phyloP scores from a whole-genome alignment of 805 yeast genomes.

The Metschnikowia vanudenii region DNA sequence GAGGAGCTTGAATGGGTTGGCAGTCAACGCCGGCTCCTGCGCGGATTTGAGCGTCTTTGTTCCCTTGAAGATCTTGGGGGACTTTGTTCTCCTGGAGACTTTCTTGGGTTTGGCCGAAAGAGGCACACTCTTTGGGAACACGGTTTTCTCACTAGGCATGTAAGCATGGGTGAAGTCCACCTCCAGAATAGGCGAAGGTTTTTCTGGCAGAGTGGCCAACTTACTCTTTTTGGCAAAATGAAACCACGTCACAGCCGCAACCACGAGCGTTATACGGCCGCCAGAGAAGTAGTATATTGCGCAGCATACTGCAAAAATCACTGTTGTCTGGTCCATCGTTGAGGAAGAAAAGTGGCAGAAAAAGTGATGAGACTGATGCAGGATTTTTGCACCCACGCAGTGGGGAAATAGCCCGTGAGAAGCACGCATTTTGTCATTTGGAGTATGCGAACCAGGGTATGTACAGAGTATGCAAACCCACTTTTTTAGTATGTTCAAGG shows the following conservation, averaged over 20 bases:
- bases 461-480: too few relatives aligned
- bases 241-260: constrained; percentile 21
- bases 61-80: constrained; percentile 44
- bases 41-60: constrained; percentile 26
- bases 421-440: background rate
- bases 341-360: constrained; percentile 17
- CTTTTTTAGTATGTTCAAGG: constrained; percentile 6
- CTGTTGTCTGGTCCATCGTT: constrained; percentile 16
- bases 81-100: constrained; percentile 25
- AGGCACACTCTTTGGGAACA: constrained; percentile 12
- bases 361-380: constrained; percentile 21
- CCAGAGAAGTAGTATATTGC: constrained; percentile 38
- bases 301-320: constrained; percentile 24
- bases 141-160: constrained; percentile 25
- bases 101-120: constrained; percentile 6
- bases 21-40: constrained; percentile 38
- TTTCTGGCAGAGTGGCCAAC: constrained; percentile 8
- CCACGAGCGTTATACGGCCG: constrained; percentile 41
- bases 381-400: constrained; percentile 22
- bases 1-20: constrained; percentile 37
- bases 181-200: constrained; percentile 37
- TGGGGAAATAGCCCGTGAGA: constrained; percentile 1
- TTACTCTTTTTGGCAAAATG: constrained; percentile 1
- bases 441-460: background rate
- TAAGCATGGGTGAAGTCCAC: constrained; percentile 43